Evolutionary conservation across 2,329 filamentous ascomycete species (phyloP), one percentile per base, ranked within the genome.

Genomic region (Monosporascus ibericus): DNA sequence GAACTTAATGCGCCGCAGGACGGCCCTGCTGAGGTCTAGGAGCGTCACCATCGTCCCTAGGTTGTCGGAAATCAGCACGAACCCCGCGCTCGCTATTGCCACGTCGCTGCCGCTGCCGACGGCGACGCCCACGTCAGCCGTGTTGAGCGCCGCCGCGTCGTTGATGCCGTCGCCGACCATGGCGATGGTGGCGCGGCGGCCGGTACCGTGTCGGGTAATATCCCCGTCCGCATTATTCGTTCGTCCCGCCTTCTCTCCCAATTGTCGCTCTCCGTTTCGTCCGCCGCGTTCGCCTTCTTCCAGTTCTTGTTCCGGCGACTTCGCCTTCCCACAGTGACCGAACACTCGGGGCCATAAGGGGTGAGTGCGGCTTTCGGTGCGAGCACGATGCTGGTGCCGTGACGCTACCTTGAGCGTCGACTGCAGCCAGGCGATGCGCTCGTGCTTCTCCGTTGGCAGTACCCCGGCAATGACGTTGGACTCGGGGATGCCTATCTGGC

Each of bases 141-240:
- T 84, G 5, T 87, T 82, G 37, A 95, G 80, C 6, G 90, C 90
- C 0, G 90, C 90, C 0, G 88, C 85, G 72, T 95, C 90, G 69
- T 95, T 95, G 72, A 94, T 90, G 60, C 90, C 90, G 66, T 95
- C 90, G 52, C 90, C 90, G 5, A 94, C 86, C 82, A 95, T 95
- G 60, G 88, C 90, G 5, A 95, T 81, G 49, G 71, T 76, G 8
- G 77, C 76, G 5, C 79, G 75, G 6, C 68, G 68, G 25, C 37
- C 48, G 1, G 53, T n/a, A 14, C 11, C 30, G 11, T 34, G 30
- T 14, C 5, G 30, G 30, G 24, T 44, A 3, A 20, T 25, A 15
- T 44, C 37, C 18, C 17, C 30, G 30, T 34, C 30, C 11, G 30
- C 14, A 27, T n/a, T 22, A 22, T 27, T 15, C 42, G 15, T 17